Evolutionary conservation across 2,329 filamentous ascomycete genomes (phyloP), one percentile per base, ranked within the genome.

Genomic region (Pseudohalonectria lignicola): DNA sequence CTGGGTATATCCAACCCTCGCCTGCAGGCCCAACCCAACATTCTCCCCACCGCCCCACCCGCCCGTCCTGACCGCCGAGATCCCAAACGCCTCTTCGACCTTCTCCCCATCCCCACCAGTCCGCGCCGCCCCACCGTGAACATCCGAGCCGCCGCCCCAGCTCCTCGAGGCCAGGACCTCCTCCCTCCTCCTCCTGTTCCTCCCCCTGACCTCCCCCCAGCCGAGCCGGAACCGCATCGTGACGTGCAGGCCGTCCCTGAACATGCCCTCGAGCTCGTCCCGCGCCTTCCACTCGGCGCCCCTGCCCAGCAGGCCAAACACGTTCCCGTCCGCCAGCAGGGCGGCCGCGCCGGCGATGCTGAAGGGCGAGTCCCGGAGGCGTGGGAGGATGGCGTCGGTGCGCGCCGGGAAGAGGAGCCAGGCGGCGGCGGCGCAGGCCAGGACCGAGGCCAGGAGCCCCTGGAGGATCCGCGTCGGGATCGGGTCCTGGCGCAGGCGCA

Each of bases 311-410:
- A 50, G 45, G 2, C 52, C 49, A 21, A 59, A 47, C 4, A 62
- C 40, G 41, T 63, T 61, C 1, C 59, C 60, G 19, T 61, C 60
- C 1, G 52, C 57, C 3, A 63, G 48, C 18, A 62, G 46, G 1
- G 56, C 55, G 0, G 55, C 55, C 16, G 55, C 41, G n/a, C 54
- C 56, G n/a, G 59, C 60, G 36, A 63, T 57, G 19, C 50, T 57
- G 3, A 52, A 53, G 8, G 52, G 52, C 7, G 49, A 15, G 10
- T 8, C 29, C 3, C 17, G 19, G 13, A 38, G 45, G 2, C 53
- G 48, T 13, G 60, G 57, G 11, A 60, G 47, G 4, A 48, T 35
- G 12, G 26, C 35, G 25, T 44, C 43, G 10, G 43, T 44, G 13
- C 48, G 42, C 6, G 47, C 47, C 3, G 47, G 49, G 7, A 49